phyloP scores from a whole-genome alignment of 2,329 filamentous ascomycete genomes.

The Microdochium nivale region DNA sequence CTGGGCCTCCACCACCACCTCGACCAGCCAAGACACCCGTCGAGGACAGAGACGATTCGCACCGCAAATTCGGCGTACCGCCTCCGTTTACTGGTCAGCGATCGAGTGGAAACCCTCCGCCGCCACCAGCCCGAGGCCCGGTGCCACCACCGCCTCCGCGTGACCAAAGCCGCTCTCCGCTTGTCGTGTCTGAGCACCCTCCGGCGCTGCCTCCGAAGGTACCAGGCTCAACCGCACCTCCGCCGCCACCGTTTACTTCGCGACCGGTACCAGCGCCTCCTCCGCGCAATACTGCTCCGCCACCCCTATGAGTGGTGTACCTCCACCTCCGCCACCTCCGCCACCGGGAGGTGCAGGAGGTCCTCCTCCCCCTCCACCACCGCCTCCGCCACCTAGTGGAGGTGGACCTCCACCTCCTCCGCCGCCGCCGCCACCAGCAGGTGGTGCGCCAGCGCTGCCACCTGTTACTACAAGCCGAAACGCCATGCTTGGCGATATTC shows the following conservation, averaged over 20 bases:
- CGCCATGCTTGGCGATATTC: constrained; percentile 64
- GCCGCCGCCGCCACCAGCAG: constrained; percentile 42
- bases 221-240: constrained; percentile 28
- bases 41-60: constrained; percentile 51
- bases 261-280: constrained; percentile 14
- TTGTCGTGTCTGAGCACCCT: constrained; percentile 21
- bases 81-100: constrained; percentile 67
- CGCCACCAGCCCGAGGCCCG: constrained; percentile 61
- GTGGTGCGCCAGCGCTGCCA: constrained; percentile 34
- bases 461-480: constrained; percentile 37
- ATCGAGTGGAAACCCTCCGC: constrained; percentile 54
- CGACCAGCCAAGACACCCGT: constrained; percentile 62
- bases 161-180: constrained; percentile 26
- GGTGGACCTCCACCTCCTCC: constrained; percentile 11
- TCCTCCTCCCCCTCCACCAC: constrained; percentile 10
- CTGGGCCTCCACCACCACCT: constrained; percentile 59
- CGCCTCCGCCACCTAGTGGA: constrained; percentile 5
- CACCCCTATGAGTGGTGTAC: constrained; percentile 2
- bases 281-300: constrained; percentile 3
- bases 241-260: constrained; percentile 14
- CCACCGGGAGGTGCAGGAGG: background rate
- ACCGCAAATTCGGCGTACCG: constrained; percentile 64
- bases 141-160: constrained; percentile 64
- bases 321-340: constrained; percentile 3
- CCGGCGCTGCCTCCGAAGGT: constrained; percentile 41